Conservation (phyloP, 1,284 basidiomycete genomes). For the Cystobasidium slooffiae region DNA sequence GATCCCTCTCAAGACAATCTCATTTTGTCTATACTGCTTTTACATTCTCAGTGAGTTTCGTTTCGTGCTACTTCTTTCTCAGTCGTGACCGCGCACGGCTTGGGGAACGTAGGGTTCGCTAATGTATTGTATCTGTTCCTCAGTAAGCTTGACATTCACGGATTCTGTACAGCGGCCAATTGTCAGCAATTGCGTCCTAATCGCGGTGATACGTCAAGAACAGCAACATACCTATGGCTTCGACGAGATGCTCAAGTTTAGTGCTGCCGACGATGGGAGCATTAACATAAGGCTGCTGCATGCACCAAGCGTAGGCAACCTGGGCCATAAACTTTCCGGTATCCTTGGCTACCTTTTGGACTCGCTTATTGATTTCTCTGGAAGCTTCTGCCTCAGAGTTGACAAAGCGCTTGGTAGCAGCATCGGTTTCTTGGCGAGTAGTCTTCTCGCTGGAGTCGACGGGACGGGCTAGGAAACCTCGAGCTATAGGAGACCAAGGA, state of each 20-base stretch:
- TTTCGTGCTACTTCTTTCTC: background rate
- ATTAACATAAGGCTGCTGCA: slow-evolving; percentile 46
- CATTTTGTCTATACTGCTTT: background rate
- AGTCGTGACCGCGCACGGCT: slow-evolving; percentile 56
- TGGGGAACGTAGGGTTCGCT: slow-evolving; percentile 61
- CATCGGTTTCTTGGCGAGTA: slow-evolving; percentile 31
- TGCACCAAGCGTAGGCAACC: slow-evolving; percentile 50
- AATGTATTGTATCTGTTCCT: slow-evolving; percentile 64
- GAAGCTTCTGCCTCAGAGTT: slow-evolving; percentile 44
- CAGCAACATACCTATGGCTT: slow-evolving; percentile 42
- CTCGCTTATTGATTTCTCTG: slow-evolving; percentile 52
- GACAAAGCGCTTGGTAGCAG: slow-evolving; percentile 16
- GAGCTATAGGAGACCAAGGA: slow-evolving; percentile 56
- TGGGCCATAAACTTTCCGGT: slow-evolving; percentile 52
- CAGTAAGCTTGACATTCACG: slow-evolving; percentile 61
- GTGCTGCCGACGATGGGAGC: slow-evolving; percentile 53
- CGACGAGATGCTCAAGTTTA: slow-evolving; percentile 48
- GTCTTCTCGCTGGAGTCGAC: slow-evolving; percentile 43
- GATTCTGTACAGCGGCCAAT: slow-evolving; percentile 45
- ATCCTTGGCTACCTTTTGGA: slow-evolving; percentile 47
- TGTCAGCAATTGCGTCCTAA: background rate
- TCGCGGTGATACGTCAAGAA: background rate
- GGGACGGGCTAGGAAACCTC: slow-evolving; percentile 49
- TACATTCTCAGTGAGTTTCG: background rate
- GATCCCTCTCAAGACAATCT: background rate